These are phyloP conservation scores for Ustilago esculenta DNA, from an alignment of 1,284 basidiomycete species.

Conservation along the genomic window DNA sequence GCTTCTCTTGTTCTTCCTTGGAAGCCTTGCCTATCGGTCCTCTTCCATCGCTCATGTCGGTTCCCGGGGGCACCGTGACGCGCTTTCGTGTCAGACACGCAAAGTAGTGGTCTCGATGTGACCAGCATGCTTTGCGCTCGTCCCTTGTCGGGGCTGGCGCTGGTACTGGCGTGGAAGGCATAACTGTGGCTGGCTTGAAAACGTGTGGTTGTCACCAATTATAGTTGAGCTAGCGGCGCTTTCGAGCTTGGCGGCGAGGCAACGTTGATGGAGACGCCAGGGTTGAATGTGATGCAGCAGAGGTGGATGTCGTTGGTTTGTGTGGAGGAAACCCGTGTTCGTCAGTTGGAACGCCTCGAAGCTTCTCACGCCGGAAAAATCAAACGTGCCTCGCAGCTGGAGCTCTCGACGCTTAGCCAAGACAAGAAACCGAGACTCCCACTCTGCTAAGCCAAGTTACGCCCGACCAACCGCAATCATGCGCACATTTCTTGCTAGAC, in stretches of 20 bases:
- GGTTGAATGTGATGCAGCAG: slow-evolving; percentile 3
- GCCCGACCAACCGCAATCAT: too few species aligned
- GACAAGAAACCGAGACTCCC: background rate
- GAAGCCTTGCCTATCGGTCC: slow-evolving; percentile 51
- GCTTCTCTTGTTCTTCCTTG: slow-evolving; percentile 43
- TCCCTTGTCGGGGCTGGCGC: slow-evolving; percentile 55
- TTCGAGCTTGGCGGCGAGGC: too few species aligned
- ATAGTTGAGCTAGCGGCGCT: too few species aligned
- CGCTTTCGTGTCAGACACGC: slow-evolving; percentile 54
- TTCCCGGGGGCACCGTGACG: slow-evolving; percentile 61
- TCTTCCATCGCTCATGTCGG: slow-evolving; percentile 60
- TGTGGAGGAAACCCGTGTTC: background rate
- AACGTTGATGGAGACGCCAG: background rate
- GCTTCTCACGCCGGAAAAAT: background rate
- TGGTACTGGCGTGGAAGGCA: slow-evolving; percentile 30
- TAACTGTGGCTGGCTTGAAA: slow-evolving; percentile 1
- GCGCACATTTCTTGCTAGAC: too few species aligned
- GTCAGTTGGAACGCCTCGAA: background rate
- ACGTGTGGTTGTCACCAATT: too few species aligned
- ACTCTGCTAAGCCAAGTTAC: too few species aligned
- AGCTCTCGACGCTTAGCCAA: slow-evolving; percentile 26
- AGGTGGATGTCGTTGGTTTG: background rate
- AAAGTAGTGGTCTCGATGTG: slow-evolving; percentile 62
- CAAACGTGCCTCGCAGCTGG: background rate
- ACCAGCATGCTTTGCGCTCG: slow-evolving; percentile 63